Percentiles rank a stretch among this genome's conserved stretches.
These are phyloP conservation scores for Blastomyces parvus DNA, from an alignment of 2,329 filamentous ascomycete species.

Conservation along the genomic window DNA sequence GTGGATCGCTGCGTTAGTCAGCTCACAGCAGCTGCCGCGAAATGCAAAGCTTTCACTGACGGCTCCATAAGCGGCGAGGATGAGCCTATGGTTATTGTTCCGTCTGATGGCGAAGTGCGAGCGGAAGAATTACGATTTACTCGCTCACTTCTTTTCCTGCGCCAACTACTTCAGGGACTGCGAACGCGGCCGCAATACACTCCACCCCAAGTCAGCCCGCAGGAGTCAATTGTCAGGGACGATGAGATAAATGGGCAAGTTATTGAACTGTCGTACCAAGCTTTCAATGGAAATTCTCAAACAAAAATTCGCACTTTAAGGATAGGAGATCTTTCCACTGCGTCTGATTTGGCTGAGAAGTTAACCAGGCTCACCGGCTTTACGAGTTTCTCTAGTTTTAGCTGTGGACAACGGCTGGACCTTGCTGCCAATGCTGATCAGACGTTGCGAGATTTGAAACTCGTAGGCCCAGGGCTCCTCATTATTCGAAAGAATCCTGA, in stretches of 20 bases:
- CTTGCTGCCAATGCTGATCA: slow-evolving; percentile 50
- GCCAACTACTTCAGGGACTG: slow-evolving; percentile 53
- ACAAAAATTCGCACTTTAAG: slow-evolving; percentile 53
- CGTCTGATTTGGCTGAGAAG: slow-evolving; percentile 57
- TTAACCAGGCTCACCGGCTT: slow-evolving; percentile 64
- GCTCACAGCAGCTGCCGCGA: slow-evolving; percentile 53
- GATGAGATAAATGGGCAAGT: slow-evolving; percentile 52
- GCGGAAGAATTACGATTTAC: slow-evolving; percentile 56
- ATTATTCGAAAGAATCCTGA: slow-evolving; percentile 52
- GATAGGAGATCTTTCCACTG: slow-evolving; percentile 63
- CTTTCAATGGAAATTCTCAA: slow-evolving; percentile 53
- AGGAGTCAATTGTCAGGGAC: slow-evolving; percentile 46
- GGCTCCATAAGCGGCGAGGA: slow-evolving; percentile 39
- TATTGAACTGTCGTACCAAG: slow-evolving; percentile 63
- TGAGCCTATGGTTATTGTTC: slow-evolving; percentile 46
- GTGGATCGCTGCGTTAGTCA: slow-evolving; percentile 65
- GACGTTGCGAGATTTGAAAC: slow-evolving; percentile 58
- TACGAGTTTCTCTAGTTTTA: slow-evolving; percentile 64
- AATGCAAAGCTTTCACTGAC: slow-evolving; percentile 44
- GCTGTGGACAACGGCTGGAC: slow-evolving; percentile 56
- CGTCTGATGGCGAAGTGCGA: slow-evolving; percentile 40
- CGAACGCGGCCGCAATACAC: slow-evolving; percentile 48
- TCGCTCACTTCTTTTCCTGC: slow-evolving; percentile 59
- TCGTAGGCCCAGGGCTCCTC: slow-evolving; percentile 52
- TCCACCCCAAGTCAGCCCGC: slow-evolving; percentile 51